These are phyloP conservation scores for Rhododendron kiyosumense DNA, from an alignment of 148 eudicot genomes.

Conservation along the genomic window DNA sequence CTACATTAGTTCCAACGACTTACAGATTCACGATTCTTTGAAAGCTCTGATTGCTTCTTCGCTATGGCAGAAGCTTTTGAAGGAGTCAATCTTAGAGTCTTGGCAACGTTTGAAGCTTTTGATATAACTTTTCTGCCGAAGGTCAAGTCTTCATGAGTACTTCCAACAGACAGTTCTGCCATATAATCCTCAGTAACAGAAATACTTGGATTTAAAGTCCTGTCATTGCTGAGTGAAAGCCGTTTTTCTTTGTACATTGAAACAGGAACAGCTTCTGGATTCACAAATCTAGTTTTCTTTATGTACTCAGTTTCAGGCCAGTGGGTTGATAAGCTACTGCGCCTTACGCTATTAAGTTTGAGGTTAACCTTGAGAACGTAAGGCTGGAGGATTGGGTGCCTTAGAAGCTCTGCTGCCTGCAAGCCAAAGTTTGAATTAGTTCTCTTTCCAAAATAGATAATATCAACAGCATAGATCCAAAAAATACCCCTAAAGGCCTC, in stretches of 20 bases:
- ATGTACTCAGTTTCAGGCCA: slow-evolving; percentile 61
- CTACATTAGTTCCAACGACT: slow-evolving; percentile 10
- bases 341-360: slow-evolving; percentile 60
- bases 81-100: slow-evolving; percentile 39
- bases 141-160: slow-evolving; percentile 30
- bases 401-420: slow-evolving; percentile 92
- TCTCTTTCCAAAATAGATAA: not conserved
- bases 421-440: slow-evolving; percentile 8
- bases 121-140: slow-evolving; percentile 31
- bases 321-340: slow-evolving; percentile 46
- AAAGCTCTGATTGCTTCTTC: slow-evolving; percentile 46
- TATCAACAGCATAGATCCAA: not conserved
- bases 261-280: slow-evolving; percentile 37
- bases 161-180: slow-evolving; percentile 45
- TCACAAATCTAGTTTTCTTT: slow-evolving; percentile 63
- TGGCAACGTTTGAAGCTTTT: slow-evolving; percentile 30
- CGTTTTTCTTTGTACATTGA: slow-evolving; percentile 23
- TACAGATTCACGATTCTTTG: slow-evolving; percentile 59
- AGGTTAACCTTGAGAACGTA: slow-evolving; percentile 74
- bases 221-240: slow-evolving; percentile 41
- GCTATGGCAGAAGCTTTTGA: slow-evolving; percentile 43
- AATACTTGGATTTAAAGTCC: slow-evolving; percentile 71
- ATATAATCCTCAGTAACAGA: slow-evolving; percentile 50
- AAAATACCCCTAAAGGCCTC: not conserved
- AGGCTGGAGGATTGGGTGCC: slow-evolving; percentile 77